Base-by-base conservation (phyloP, 2,329 filamentous ascomycete genomes). In the Clarireedia paspali region DNA sequence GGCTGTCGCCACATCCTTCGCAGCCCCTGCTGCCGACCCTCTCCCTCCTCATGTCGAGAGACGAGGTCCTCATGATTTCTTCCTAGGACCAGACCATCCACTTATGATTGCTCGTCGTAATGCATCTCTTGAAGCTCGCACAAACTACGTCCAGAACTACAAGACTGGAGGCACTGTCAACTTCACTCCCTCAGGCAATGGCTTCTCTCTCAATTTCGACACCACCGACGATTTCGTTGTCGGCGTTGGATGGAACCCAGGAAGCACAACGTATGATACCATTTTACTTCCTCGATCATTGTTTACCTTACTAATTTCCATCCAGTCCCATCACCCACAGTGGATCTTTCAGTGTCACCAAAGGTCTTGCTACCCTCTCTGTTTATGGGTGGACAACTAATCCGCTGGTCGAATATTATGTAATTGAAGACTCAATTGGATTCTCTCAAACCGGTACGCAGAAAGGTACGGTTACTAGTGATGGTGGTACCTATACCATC, bases 331-430 rank as follows among this genome's bases (percentile, higher is more conserved):
- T 77, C 58, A 72, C 63, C 47, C 76, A 73, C 67, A 66, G 57
- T 30, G 74, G 71, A 30, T 68, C 65, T 40, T 76, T 70, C 67
- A 62, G 48, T 65, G 51, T 50, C 2, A 69, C 27, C 17, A 15
- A 12, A n/a, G 72, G 72, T 30, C 72, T 74, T 66, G 64, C 62
- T n/a, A 80, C 80, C 65, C 72, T 83, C 15, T 70, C 78, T 12
- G 68, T 82, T 15, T 82, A 83, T 64, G 79, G 79, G 47, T 83
- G 80, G 78, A 78, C 76, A 2, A 70, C 66, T 17, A 74, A 73
- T 65, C 77, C 77, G 0, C 68, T 80, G n/a, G 71, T 81, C 64
- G 80, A 82, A 62, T 82, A 82, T 70, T 82, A 82, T 70, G 75
- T 83, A 55, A 72, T 82, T 60, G 80, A 83, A 58, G 76, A 75